Base-by-base conservation (phyloP, 2,329 filamentous ascomycete species). In the Rugonectria rugulosa region DNA sequence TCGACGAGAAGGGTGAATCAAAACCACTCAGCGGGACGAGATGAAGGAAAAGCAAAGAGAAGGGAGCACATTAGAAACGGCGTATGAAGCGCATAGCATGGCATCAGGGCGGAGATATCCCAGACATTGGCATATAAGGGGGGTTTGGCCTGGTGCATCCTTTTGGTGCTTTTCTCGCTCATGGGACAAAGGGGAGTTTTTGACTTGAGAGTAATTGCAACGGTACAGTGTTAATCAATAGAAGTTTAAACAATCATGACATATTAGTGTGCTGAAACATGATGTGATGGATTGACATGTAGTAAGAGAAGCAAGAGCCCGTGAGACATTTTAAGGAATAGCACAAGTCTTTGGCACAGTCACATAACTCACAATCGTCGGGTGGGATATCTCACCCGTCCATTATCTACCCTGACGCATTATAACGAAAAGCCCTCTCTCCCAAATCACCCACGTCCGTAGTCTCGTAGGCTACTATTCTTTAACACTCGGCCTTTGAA, bases 1-100 rank as follows among this genome's bases (percentile, higher is more conserved):
- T 71, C 27, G 71, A 62, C 14, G 67, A 56, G 19, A 68, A 59
- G 54, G 63, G 29, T 1, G 68, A 69, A 48, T 51, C 59, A 41
- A 66, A 57, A 48, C 68, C 67, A 3, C 61, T 70, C 29, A 62
- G 64, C 11, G 60, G 56, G 44, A 41, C 56, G 17, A 53, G 56
- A 43, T 66, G 37, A 60, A 44, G 17, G 31, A 9, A 8, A 24
- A 15, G 17, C 10, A 32, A 36, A 8, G 14, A 31, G 32, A 7
- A 17, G 14, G 17, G 23, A 20, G 31, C 8, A 6, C 24, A 27
- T 11, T 27, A 11, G 24, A 32, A 42, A 19, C 21, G 15, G 34
- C 29, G 53, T 43, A 52, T 53, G 34, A 19, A n/a, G n/a, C 12
- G 19, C 37, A 40, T 47, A 44, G 38, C 20, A 53, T 31, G 43